These are phyloP conservation scores for Glycyrrhiza uralensis DNA, from an alignment of 306 rosid genomes.

Conservation along the genomic window DNA sequence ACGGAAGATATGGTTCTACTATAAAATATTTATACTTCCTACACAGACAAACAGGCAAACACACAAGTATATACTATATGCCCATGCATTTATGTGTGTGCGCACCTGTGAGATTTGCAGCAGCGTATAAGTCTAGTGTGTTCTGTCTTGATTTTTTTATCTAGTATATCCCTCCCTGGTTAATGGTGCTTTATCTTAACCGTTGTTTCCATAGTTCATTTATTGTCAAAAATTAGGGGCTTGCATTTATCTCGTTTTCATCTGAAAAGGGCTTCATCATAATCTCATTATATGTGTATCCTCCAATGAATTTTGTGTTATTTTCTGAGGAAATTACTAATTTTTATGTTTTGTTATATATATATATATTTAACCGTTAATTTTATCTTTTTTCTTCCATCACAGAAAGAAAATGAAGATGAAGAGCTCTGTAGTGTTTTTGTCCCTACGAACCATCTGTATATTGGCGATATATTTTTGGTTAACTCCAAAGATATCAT, in stretches of 20 bases:
- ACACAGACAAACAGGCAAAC: not conserved
- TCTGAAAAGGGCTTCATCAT: not conserved
- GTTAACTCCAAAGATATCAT: slow-evolving; percentile 73
- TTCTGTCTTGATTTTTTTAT: not conserved
- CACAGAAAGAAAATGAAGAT: slow-evolving; percentile 73
- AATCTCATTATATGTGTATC: slow-evolving; percentile 16
- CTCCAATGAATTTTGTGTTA: not conserved
- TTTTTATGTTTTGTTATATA: slow-evolving; percentile 3
- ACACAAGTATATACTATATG: not conserved
- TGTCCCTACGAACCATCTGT: slow-evolving; percentile 88
- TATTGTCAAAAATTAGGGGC: not conserved
- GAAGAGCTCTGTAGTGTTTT: slow-evolving; percentile 91
- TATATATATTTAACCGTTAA: slow-evolving; percentile 5
- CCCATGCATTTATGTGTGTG: not conserved
- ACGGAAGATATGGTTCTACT: not conserved
- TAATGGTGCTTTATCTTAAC: not conserved
- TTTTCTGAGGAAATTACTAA: not conserved
- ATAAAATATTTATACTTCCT: not conserved
- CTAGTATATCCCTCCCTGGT: not conserved
- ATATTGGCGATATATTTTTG: slow-evolving; percentile 79
- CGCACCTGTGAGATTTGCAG: not conserved
- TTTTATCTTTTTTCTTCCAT: slow-evolving; percentile 1
- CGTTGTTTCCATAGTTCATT: slow-evolving; percentile 4
- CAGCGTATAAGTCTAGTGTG: not conserved
- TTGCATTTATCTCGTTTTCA: not conserved